Evolutionary conservation across 257 asterid species (phyloP).

Genomic region (Sherardia arvensis): DNA sequence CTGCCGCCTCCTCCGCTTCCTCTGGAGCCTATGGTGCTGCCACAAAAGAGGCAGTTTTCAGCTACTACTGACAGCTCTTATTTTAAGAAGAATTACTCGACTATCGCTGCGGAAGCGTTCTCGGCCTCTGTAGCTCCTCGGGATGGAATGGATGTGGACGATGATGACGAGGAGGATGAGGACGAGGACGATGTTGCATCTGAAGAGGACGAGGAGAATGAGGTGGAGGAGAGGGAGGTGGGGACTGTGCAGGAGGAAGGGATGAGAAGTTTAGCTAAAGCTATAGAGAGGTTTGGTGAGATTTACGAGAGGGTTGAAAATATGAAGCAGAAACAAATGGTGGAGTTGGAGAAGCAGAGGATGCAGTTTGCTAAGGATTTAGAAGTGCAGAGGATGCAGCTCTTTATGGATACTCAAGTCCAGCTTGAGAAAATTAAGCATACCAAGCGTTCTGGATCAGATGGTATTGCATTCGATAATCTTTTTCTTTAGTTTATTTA

Average conservation of each 20-base stretch:
- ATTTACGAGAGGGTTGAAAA: slow-evolving; percentile 67
- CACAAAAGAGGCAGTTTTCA: slow-evolving; percentile 53
- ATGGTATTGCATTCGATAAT: slow-evolving; percentile 33
- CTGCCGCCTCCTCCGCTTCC: slow-evolving; percentile 38
- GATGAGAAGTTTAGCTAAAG: slow-evolving; percentile 53
- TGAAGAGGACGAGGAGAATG: slow-evolving; percentile 33
- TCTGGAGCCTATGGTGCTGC: slow-evolving; percentile 31
- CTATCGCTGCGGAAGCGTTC: slow-evolving; percentile 48
- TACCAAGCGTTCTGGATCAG: slow-evolving; percentile 43
- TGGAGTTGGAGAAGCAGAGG: slow-evolving; percentile 83
- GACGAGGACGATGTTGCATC: slow-evolving; percentile 29
- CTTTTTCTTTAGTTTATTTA: not conserved
- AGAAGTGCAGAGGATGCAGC: slow-evolving; percentile 82
- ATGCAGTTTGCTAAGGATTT: slow-evolving; percentile 75
- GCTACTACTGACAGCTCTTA: slow-evolving; percentile 29
- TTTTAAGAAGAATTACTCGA: slow-evolving; percentile 57
- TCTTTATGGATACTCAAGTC: slow-evolving; percentile 65
- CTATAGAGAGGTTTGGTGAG: slow-evolving; percentile 67
- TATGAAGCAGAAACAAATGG: slow-evolving; percentile 75
- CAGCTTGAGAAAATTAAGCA: slow-evolving; percentile 56
- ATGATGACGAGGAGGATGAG: slow-evolving; percentile 27
- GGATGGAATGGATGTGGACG: slow-evolving; percentile 39
- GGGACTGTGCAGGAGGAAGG: slow-evolving; percentile 38
- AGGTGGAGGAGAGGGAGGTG: slow-evolving; percentile 28
- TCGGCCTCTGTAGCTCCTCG: slow-evolving; percentile 16